Evolutionary conservation across 805 yeast species (phyloP).

Genomic region (Wickerhamiella galacta): DNA sequence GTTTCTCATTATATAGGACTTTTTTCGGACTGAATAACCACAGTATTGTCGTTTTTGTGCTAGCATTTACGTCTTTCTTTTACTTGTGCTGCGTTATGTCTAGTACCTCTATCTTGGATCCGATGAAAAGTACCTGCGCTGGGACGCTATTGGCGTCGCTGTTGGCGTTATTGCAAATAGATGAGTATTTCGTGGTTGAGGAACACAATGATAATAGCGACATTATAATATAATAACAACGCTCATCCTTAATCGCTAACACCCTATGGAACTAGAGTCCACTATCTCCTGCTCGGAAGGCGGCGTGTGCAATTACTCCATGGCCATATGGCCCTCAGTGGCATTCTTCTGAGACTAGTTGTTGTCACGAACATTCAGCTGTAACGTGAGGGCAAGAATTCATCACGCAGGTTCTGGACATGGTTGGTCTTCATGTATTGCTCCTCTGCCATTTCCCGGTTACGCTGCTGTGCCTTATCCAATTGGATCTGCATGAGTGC

Average conservation of each 20-base stretch:
- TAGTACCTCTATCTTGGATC: too few species aligned
- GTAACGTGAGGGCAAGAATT: conserved; percentile 46
- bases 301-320: too few species aligned
- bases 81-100: background rate
- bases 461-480: conserved; percentile 13
- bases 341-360: too few species aligned
- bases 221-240: background rate
- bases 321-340: too few species aligned
- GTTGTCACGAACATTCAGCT: too few species aligned
- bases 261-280: conserved; percentile 20
- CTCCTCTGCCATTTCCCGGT: conserved; percentile 13
- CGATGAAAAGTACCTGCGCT: too few species aligned
- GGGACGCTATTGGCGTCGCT: too few species aligned
- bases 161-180: too few species aligned
- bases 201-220: too few species aligned
- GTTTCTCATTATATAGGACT: background rate
- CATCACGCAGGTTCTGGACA: conserved; percentile 49
- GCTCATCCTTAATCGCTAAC: background rate
- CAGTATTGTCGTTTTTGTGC: background rate
- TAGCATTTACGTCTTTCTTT: background rate
- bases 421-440: conserved; percentile 33
- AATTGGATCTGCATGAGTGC: too few species aligned
- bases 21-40: background rate
- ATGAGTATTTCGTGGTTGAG: too few species aligned
- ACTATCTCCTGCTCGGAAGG: too few species aligned